Percentiles rank a stretch among this genome's conserved stretches.
Conservation (phyloP, 805 yeast species). For the Candida koratica region DNA sequence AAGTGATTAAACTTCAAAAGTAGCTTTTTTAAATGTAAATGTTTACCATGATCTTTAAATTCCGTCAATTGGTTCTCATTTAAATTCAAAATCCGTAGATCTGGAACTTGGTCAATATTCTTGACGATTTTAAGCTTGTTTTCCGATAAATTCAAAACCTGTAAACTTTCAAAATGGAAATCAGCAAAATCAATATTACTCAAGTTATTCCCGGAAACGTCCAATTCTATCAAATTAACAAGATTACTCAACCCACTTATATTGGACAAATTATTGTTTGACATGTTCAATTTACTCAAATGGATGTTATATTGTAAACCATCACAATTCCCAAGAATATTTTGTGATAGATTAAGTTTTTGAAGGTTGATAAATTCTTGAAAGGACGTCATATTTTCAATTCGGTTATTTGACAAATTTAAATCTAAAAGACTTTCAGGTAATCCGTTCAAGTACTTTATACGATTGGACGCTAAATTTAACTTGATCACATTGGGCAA, state of each 20-base stretch:
- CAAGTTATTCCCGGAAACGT: constrained; percentile 38
- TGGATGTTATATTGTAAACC: constrained; percentile 38
- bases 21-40: constrained; percentile 34
- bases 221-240: constrained; percentile 37
- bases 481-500: constrained; percentile 41
- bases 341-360: constrained; percentile 36
- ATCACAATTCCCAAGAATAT: constrained; percentile 33
- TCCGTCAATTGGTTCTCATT: constrained; percentile 37
- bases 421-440: constrained; percentile 38
- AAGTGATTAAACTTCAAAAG: constrained; percentile 37
- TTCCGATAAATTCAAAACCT: constrained; percentile 42
- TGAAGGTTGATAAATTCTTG: constrained; percentile 39
- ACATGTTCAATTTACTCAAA: constrained; percentile 37
- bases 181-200: constrained; percentile 37
- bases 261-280: constrained; percentile 32
- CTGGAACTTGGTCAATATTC: constrained; percentile 34
- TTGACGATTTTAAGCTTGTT: constrained; percentile 33
- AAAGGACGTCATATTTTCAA: constrained; percentile 42
- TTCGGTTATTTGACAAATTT: constrained; percentile 34
- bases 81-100: constrained; percentile 37
- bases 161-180: constrained; percentile 35
- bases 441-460: constrained; percentile 44
- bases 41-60: constrained; percentile 20
- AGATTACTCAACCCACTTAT: constrained; percentile 37
- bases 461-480: constrained; percentile 40